Evolutionary conservation across 176 grass and related monocot genomes (phyloP), one percentile per base, ranked within the genome.

Genomic region (Puccinellia tenuiflora): DNA sequence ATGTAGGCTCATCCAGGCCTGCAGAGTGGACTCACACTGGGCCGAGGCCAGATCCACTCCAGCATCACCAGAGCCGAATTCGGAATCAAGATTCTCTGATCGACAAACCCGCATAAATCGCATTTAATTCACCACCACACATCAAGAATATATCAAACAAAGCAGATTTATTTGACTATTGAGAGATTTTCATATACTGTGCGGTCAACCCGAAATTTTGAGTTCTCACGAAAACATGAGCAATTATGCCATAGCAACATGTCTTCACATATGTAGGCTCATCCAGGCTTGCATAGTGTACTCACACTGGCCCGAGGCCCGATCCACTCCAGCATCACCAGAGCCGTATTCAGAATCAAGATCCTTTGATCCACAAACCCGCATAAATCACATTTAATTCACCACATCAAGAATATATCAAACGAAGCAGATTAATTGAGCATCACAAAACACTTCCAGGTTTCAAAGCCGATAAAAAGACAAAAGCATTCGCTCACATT

Each of bases 371-470:
- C 9, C 6, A 57, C 21, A 35, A 67, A 10, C 61, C 30, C 6
- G 6, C 25, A 16, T 13, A 82, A 38, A 50, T 13, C 42, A 26
- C 3, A 78, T 42, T 52, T n/a, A 51, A 26, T 45, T 35, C 26
- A 45, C 24, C 35, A 75, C 1, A 4, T 5, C 16, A 85, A 15
- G 33, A 52, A n/a, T 47, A 75, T 18, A 61, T 16, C 30, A 61
- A 72, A 25, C 43, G 2, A 86, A 73, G 3, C 26, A 82, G 73
- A 65, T 38, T 90, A 82, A 83, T 66, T 73, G 42, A 73, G 28
- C 7, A 16, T 56, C 61, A 78, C 20, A 82, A 30, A 30, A 53
- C 33, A 82, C 20, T 48, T 34, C 20, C 7, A 60, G 15, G 50
- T 88, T 62, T 62, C 6, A 61, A 22, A 63, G 74, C 43, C 47